Evolutionary conservation across 495 filamentous ascomycete genomes (phyloP), one percentile per base, ranked within the genome.

Genomic region (Trichoderma asperelloides): DNA sequence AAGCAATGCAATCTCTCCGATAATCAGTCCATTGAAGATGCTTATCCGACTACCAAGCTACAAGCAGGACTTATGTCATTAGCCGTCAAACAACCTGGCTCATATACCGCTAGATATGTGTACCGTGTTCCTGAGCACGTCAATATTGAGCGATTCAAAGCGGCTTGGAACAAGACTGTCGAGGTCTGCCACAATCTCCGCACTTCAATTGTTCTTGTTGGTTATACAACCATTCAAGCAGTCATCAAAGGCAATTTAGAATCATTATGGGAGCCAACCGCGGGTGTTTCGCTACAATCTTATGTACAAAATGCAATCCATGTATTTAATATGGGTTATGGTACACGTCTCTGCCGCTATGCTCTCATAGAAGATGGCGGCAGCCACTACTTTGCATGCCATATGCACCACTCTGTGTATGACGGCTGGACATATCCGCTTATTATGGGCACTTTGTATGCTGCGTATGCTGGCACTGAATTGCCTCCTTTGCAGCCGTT

Each of bases 121-220:
- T 71, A 69, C 18, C 43, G 43, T 49, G 25, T 68, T 68, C 30
- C 47, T 25, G 63, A 65, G 25, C 23, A 71, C 7, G 67, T 83
- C 15, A 78, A 86, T 66, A 16, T 80, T 27, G 67, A 72, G 7
- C 75, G 70, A 12, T 80, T 87, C 70, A 74, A 77, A 67, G 67
- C 69, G 5, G 81, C 84, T 18, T 87, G 85, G 85, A 69, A 80
- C 62, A 72, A 70, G 6, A 82, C 86, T 23, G 75, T 85, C n/a
- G 73, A 82, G 1, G 74, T 81, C 8, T 80, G 82, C 68, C 84
- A 88, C 51, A 89, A 90, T 67, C 81, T 92, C 6, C 82, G 89
- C 40, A 92, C 89, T 15, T 82, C 84, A 3, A 92, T 93, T 71
- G 77, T 85, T 18, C 66, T 64, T 2, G 65, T 62, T 16, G 64